Conservation (phyloP, 2,329 filamentous ascomycete genomes). For the Diaporthe aspalathi region DNA sequence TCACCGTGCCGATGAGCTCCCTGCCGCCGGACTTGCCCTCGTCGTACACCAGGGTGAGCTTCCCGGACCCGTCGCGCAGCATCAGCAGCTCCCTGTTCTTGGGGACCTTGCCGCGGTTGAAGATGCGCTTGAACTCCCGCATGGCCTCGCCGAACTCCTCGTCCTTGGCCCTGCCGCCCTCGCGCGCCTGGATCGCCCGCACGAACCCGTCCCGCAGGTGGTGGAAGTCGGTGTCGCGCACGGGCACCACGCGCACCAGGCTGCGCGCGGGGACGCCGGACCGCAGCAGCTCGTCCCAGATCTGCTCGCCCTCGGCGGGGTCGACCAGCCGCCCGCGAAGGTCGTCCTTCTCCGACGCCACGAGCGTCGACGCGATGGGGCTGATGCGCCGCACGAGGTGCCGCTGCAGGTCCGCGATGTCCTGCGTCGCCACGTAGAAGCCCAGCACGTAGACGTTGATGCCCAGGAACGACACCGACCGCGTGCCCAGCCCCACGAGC, state of each 20-base stretch:
- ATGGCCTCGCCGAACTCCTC: conserved; percentile 82
- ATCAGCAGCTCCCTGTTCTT: conserved; percentile 85
- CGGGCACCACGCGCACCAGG: conserved; percentile 85
- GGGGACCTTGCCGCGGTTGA: conserved; percentile 82
- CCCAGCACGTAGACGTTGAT: conserved; percentile 97
- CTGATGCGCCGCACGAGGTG: conserved; percentile 82
- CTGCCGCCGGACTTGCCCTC: conserved; percentile 58
- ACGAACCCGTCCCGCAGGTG: conserved; percentile 94
- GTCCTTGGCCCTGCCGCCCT: conserved; percentile 70
- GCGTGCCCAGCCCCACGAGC: conserved; percentile 86
- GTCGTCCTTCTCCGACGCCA: conserved; percentile 81
- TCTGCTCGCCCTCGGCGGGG: conserved; percentile 72
- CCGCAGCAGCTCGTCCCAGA: conserved; percentile 79
- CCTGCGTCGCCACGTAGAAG: conserved; percentile 86
- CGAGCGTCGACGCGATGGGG: conserved; percentile 82
- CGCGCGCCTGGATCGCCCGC: conserved; percentile 80
- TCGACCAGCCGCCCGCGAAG: conserved; percentile 78
- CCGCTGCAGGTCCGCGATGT: conserved; percentile 83
- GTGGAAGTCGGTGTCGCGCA: conserved; percentile 93
- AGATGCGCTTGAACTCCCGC: conserved; percentile 82
- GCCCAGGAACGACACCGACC: conserved; percentile 87
- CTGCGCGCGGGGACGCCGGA: conserved; percentile 75
- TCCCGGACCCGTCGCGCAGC: conserved; percentile 73
- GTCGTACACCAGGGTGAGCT: conserved; percentile 75
- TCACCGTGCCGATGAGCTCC: conserved; percentile 75